Percentiles rank a stretch among this genome's conserved stretches.
Conservation (phyloP, 139 green algal species). For the Medakamo hakoo region DNA sequence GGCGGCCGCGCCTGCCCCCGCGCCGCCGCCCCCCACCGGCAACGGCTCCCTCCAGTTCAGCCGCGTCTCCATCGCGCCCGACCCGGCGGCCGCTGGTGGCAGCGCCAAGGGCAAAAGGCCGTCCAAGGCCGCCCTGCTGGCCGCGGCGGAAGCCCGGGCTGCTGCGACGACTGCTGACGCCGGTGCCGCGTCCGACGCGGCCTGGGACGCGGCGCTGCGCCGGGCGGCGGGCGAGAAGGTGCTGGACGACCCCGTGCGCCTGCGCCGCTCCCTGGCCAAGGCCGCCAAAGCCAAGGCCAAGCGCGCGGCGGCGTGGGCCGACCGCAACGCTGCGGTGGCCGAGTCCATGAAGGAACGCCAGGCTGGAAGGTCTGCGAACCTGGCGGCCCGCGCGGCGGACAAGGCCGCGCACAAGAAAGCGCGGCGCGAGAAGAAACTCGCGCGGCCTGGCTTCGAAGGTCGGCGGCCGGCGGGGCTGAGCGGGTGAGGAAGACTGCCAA, state of each 20-base stretch:
- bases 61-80: no score
- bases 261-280: constrained; percentile 48
- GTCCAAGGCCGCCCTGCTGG: constrained; percentile 43
- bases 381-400: constrained; percentile 18
- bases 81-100: no score
- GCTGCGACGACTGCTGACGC: constrained; percentile 14
- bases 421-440: constrained; percentile 66
- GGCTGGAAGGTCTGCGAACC: background rate
- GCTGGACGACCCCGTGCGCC: constrained; percentile 74
- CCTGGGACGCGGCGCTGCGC: constrained; percentile 44
- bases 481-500: no score
- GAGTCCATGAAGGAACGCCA: background rate
- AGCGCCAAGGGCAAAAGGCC: constrained; percentile 19
- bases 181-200: constrained; percentile 19
- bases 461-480: constrained; percentile 41
- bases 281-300: background rate
- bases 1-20: no score
- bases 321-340: background rate
- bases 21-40: no score
- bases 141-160: constrained; percentile 21
- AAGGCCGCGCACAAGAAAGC: constrained; percentile 51
- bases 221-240: constrained; percentile 60
- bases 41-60: no score
- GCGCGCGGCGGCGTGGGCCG: background rate
- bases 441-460: constrained; percentile 75